Conservation (phyloP, 176 grass and related monocot species). For the Rhynchospora tenuis region DNA sequence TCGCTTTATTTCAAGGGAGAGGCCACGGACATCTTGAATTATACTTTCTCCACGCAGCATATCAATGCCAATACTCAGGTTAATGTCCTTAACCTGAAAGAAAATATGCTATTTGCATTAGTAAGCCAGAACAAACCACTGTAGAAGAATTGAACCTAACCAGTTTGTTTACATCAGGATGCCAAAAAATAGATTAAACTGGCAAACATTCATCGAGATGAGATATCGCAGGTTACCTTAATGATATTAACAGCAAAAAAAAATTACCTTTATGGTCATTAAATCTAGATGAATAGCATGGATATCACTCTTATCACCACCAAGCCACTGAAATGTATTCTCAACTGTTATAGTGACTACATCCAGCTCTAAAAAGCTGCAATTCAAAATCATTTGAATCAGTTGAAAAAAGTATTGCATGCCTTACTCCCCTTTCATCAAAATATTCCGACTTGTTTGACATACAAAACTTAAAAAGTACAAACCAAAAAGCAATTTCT, state of each 20-base stretch:
- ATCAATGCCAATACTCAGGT: slow-evolving; percentile 81
- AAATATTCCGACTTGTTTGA: not conserved
- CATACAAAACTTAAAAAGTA: not conserved
- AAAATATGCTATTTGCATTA: not conserved
- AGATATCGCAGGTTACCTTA: not conserved
- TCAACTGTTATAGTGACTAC: slow-evolving; percentile 77
- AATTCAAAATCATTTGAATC: slow-evolving; percentile 13
- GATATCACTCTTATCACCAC: slow-evolving; percentile 80
- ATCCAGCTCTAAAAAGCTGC: slow-evolving; percentile 92
- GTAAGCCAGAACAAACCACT: not conserved
- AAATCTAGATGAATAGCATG: slow-evolving; percentile 71
- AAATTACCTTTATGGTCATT: slow-evolving; percentile 70
- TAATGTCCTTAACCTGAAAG: slow-evolving; percentile 83
- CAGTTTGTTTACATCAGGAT: not conserved
- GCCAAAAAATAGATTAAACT: slow-evolving; percentile 5
- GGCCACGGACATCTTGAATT: slow-evolving; percentile 90
- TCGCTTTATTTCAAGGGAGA: slow-evolving; percentile 65
- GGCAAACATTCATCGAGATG: not conserved
- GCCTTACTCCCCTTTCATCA: not conserved
- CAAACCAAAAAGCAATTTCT: not conserved
- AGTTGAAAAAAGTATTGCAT: not conserved
- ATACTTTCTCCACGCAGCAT: slow-evolving; percentile 70
- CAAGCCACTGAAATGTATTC: slow-evolving; percentile 89
- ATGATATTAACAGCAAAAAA: slow-evolving; percentile 13
- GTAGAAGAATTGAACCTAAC: not conserved